Percentiles rank a stretch among this genome's conserved stretches.
Evolutionary conservation across 352 stramenopile species (phyloP).

Genomic region (Pythium phragmitis): DNA sequence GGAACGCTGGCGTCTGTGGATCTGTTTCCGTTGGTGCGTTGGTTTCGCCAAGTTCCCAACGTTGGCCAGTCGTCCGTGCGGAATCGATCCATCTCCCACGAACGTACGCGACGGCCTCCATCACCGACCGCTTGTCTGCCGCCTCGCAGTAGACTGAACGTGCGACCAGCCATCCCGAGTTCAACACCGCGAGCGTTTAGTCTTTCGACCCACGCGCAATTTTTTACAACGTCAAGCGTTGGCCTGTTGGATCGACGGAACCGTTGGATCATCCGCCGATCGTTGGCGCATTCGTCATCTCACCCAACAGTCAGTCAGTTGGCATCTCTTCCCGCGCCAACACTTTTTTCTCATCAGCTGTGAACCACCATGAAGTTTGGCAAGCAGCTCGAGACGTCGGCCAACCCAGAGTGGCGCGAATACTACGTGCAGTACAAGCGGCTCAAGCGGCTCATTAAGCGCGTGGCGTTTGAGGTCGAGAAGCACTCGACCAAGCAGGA

Average conservation of each 20-base stretch:
- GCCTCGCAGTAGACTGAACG: too few species aligned
- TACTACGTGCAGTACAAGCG: slow-evolving; percentile 92
- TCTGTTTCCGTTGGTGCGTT: slow-evolving; percentile 2
- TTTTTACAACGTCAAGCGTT: background rate
- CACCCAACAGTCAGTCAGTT: background rate
- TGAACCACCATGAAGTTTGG: slow-evolving; percentile 86
- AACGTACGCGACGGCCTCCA: background rate
- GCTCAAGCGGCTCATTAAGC: slow-evolving; percentile 90
- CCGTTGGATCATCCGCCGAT: background rate
- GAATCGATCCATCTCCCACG: background rate
- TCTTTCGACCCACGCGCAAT: background rate
- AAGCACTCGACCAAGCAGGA: slow-evolving; percentile 74
- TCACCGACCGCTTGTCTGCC: too few species aligned
- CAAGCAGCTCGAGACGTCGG: slow-evolving; percentile 91
- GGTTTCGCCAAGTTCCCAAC: slow-evolving; percentile 3
- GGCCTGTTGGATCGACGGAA: background rate
- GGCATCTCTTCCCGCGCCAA: background rate
- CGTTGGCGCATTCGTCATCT: background rate
- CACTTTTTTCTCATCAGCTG: background rate
- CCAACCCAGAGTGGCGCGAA: slow-evolving; percentile 87
- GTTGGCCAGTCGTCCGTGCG: background rate
- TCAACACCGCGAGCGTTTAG: too few species aligned
- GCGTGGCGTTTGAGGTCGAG: slow-evolving; percentile 87
- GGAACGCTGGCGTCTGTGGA: background rate
- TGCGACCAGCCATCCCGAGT: too few species aligned